Evolutionary conservation across 768 basidiomycete genomes (phyloP), one percentile per base, ranked within the genome.

Genomic region (Boletus reticuloceps): DNA sequence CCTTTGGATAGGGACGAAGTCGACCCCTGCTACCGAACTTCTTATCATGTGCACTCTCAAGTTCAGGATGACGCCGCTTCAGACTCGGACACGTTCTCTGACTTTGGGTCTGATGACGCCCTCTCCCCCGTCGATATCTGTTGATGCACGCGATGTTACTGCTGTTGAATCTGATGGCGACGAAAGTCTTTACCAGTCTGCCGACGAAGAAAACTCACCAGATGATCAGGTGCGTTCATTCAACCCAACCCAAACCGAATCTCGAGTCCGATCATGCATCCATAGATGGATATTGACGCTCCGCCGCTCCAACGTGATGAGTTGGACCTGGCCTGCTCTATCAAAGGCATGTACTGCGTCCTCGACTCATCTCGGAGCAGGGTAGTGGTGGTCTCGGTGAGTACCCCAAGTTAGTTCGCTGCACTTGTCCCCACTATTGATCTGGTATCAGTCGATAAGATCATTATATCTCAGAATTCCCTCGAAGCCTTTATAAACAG

Each of bases 361-460:
- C 69, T 84, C 6, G 82, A 84, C 47, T 84, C 16, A 77, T 83
- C 55, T 75, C 67, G 11, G 83, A 84, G 54, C 69, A 74, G 44
- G 76, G 77, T 1, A 81, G 74, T 11, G 75, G 79, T 7, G 81
- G 82, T 2, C 71, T 83, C 6, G 83, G 83, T 82, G 57, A 53
- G 66, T 10, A 20, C 38, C 39, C 11, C 34, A 84, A 84, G 47
- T 22, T 85, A 86, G 16, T 5, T 27, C 1, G 6, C 8, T 27
- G 3, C 25, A 9, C 6, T 16, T 38, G 13, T 34, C 36, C 11
- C 36, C 13, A 54, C 31, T 2, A 57, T 76, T 86, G 14, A 20
- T 53, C 11, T 20, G 1, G 32, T n/a, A 45, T 49, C 55, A 83
- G 84, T 84, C 38, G 82, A 84, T 86, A 22, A 22, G 22, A 22